Evolutionary conservation across 208 protist genomes (phyloP).

Genomic region (Trypanosoma avium): DNA sequence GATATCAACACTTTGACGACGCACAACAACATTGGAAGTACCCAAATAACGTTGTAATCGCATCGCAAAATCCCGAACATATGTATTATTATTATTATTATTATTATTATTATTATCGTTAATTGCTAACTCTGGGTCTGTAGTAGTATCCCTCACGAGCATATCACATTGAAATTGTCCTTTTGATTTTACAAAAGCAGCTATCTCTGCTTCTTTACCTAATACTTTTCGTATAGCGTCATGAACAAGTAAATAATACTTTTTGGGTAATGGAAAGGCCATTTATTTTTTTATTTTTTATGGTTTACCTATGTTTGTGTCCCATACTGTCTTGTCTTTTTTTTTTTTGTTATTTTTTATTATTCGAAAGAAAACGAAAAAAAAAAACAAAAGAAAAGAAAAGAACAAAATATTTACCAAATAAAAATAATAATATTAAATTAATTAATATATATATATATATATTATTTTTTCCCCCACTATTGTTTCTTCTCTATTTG

Average conservation of each 20-base stretch:
- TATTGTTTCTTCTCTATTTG: too few species aligned
- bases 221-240: constrained; percentile 65
- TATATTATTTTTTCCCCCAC: not conserved
- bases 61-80: constrained; percentile 43
- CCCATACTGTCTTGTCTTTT: not conserved
- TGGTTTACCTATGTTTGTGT: not conserved
- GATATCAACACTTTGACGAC: constrained; percentile 62
- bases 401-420: constrained; percentile 6
- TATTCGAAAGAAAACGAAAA: constrained; percentile 22
- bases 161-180: constrained; percentile 85
- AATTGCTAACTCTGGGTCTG: constrained; percentile 37
- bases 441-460: constrained; percentile 7
- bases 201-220: constrained; percentile 39
- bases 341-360: not conserved
- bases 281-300: constrained; percentile 10
- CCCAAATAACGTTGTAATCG: constrained; percentile 61
- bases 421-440: constrained; percentile 9
- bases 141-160: constrained; percentile 64
- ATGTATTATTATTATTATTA: constrained; percentile 1
- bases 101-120: not conserved
- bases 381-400: constrained; percentile 19
- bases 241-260: constrained; percentile 77
- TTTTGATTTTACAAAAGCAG: constrained; percentile 75
- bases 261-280: constrained; percentile 45
- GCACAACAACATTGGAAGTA: constrained; percentile 51